Conservation (phyloP, 331 rosid genomes). For the Malus hybrid region DNA sequence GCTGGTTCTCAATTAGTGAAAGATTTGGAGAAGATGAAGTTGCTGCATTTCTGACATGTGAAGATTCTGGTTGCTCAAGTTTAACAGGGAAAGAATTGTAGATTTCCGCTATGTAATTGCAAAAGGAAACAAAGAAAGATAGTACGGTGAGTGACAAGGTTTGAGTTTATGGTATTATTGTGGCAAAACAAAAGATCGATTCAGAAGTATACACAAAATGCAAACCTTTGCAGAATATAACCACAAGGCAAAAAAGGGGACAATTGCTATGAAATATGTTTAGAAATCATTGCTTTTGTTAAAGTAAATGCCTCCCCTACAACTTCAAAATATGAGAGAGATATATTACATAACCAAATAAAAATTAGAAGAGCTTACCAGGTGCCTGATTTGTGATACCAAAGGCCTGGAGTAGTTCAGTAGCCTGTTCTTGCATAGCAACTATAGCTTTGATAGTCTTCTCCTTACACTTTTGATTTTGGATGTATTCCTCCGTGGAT, state of each 20-base stretch:
- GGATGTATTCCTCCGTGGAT: slow-evolving; percentile 6
- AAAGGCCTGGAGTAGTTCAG: not conserved
- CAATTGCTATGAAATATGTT: not conserved
- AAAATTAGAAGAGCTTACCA: not conserved
- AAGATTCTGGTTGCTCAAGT: slow-evolving; percentile 11
- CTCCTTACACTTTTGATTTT: not conserved
- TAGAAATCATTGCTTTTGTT: not conserved
- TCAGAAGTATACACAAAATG: not conserved
- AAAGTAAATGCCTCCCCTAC: not conserved
- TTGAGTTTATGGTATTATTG: not conserved
- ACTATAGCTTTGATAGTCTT: not conserved
- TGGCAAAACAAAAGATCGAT: not conserved
- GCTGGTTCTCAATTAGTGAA: slow-evolving; percentile 12
- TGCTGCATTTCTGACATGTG: not conserved
- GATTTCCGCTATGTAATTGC: not conserved
- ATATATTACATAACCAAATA: not conserved
- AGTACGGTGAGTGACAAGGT: not conserved
- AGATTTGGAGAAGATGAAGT: slow-evolving; percentile 10
- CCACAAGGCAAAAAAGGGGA: too few relatives aligned
- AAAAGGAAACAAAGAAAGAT: not conserved
- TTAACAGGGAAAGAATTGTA: not conserved
- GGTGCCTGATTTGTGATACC: not conserved
- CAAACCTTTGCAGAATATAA: too few relatives aligned
- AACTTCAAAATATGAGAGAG: not conserved
- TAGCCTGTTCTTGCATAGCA: not conserved